Conservation (phyloP, 2,329 filamentous ascomycete species). For the Colletotrichum musicola region DNA sequence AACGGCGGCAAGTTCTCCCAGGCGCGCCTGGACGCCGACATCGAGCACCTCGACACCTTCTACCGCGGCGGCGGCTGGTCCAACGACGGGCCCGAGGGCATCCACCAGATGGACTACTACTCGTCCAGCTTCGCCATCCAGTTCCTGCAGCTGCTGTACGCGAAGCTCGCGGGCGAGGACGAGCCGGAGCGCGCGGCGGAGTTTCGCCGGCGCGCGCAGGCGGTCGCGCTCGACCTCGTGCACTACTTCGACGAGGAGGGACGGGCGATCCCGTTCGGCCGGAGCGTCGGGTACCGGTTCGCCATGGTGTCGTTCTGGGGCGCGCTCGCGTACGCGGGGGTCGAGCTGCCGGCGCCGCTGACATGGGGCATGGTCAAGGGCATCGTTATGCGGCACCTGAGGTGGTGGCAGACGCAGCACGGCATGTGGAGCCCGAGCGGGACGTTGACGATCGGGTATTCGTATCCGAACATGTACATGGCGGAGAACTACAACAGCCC, state of each 20-base stretch:
- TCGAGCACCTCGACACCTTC: constrained; percentile 83
- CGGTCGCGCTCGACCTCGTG: constrained; percentile 77
- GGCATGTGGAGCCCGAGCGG: constrained; percentile 82
- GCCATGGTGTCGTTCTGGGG: constrained; percentile 90
- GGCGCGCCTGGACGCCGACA: constrained; percentile 78
- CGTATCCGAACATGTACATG: constrained; percentile 85
- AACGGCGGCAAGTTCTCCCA: constrained; percentile 80
- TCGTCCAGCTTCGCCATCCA: constrained; percentile 87
- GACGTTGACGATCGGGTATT: constrained; percentile 81
- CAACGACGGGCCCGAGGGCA: constrained; percentile 82
- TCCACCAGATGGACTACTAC: constrained; percentile 90
- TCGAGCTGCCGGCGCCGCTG: constrained; percentile 78
- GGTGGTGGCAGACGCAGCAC: constrained; percentile 83
- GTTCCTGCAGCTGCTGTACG: constrained; percentile 81
- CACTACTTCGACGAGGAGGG: constrained; percentile 83
- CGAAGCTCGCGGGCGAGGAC: constrained; percentile 75
- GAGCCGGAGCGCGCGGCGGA: constrained; percentile 76
- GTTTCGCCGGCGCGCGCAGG: constrained; percentile 76
- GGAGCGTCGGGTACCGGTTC: constrained; percentile 85
- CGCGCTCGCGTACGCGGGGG: constrained; percentile 79
- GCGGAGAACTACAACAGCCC: constrained; percentile 89
- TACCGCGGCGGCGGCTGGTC: constrained; percentile 87
- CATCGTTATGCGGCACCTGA: constrained; percentile 77
- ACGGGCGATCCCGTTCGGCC: constrained; percentile 80
- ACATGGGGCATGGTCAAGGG: constrained; percentile 86